A percentile compares a stretch with the other conserved stretches of the same genome.
Conservation (phyloP, 2,329 filamentous ascomycete genomes). For the Sporothrix pallida region DNA sequence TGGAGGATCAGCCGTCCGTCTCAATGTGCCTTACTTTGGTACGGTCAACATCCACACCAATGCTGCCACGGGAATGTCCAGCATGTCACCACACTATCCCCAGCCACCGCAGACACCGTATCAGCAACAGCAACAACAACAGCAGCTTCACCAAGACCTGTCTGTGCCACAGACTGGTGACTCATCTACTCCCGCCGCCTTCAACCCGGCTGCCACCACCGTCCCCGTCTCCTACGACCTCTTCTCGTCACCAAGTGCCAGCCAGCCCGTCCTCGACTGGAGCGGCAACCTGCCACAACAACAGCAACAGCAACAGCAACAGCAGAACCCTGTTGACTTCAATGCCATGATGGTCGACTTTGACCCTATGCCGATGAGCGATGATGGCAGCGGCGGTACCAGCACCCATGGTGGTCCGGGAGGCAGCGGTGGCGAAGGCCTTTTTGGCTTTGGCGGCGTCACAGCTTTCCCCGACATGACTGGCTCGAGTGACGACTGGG, state of each 20-base stretch:
- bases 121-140: conserved; percentile 28
- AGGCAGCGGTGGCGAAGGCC: conserved; percentile 12
- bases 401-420: background rate
- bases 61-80: background rate
- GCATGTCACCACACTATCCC: conserved; percentile 1
- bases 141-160: conserved; percentile 15
- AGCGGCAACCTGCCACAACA: background rate
- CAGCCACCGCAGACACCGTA: background rate
- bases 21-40: conserved; percentile 55
- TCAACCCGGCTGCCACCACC: background rate
- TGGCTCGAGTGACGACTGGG: conserved; percentile 39
- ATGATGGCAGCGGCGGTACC: background rate
- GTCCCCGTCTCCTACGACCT: conserved; percentile 13
- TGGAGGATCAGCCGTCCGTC: conserved; percentile 41
- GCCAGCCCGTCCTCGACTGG: conserved; percentile 25
- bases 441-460: conserved; percentile 30
- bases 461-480: conserved; percentile 39
- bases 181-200: background rate
- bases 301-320: conserved; percentile 1
- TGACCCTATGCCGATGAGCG: conserved; percentile 30
- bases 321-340: conserved; percentile 29
- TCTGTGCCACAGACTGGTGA: background rate
- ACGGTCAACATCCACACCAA: conserved; percentile 52
- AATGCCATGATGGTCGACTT: conserved; percentile 39
- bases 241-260: background rate